Percentiles rank a stretch among this genome's conserved stretches.
These are phyloP conservation scores for Crithidia brevicula DNA, from an alignment of 208 protist species.

Conservation along the genomic window DNA sequence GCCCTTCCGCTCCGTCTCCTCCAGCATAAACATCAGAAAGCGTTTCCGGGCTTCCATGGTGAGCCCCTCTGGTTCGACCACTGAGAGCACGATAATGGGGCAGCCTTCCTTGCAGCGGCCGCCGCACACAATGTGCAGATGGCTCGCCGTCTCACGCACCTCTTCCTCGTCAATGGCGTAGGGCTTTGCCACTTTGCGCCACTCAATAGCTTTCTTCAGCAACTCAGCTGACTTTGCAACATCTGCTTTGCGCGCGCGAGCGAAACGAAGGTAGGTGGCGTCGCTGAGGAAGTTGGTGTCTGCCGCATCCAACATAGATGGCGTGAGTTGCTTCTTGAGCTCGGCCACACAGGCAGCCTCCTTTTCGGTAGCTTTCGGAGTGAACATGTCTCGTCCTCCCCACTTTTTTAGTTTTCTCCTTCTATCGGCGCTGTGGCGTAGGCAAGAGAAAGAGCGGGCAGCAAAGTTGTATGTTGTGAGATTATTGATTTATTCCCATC, in stretches of 20 bases:
- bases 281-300: slow-evolving; percentile 35
- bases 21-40: slow-evolving; percentile 48
- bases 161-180: slow-evolving; percentile 45
- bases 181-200: slow-evolving; percentile 46
- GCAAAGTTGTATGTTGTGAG: no score
- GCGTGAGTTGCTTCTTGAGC: slow-evolving; percentile 33
- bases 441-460: no score
- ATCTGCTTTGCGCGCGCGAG: slow-evolving; percentile 45
- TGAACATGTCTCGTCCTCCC: slow-evolving; percentile 6
- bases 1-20: slow-evolving; percentile 48
- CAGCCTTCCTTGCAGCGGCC: slow-evolving; percentile 45
- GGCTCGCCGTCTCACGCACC: slow-evolving; percentile 33
- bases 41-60: slow-evolving; percentile 41
- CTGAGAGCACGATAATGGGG: slow-evolving; percentile 46
- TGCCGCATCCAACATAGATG: slow-evolving; percentile 24
- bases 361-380: slow-evolving; percentile 7
- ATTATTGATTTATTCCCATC: no score
- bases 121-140: slow-evolving; percentile 32
- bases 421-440: no score
- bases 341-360: slow-evolving; percentile 41
- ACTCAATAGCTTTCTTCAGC: slow-evolving; percentile 44
- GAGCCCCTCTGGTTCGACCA: slow-evolving; percentile 43
- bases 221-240: slow-evolving; percentile 38
- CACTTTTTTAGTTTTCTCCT: neutral
- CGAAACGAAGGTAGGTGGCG: slow-evolving; percentile 56